Conservation (phyloP, 164 flowering plant genomes). For the Stephania yunnanensis region DNA sequence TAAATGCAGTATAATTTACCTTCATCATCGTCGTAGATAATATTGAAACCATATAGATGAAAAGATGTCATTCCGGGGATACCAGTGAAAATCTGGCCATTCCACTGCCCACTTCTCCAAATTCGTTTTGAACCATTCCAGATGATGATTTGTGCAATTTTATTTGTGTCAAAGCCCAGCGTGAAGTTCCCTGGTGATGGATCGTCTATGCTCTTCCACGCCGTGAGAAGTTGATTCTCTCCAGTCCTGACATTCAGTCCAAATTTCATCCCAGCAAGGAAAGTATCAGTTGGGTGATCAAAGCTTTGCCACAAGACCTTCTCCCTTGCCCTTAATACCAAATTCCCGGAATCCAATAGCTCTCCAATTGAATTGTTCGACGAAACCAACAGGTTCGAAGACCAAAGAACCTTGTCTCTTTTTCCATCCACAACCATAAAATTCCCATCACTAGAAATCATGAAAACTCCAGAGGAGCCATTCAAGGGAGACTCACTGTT, state of each 20-base stretch:
- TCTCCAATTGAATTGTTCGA: neutral
- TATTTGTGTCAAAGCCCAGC: neutral
- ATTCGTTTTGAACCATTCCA: neutral
- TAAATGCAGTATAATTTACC: constrained; percentile 11
- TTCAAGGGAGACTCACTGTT: constrained; percentile 10
- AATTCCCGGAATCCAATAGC: constrained; percentile 17
- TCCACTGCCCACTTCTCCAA: constrained; percentile 15
- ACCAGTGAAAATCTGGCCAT: constrained; percentile 10
- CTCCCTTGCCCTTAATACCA: constrained; percentile 4
- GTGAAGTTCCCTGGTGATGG: constrained; percentile 1
- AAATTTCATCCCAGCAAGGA: constrained; percentile 14
- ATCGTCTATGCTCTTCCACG: constrained; percentile 1
- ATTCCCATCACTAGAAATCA: constrained; percentile 9
- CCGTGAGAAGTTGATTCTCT: neutral
- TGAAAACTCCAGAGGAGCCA: constrained; percentile 11
- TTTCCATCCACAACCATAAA: constrained; percentile 11
- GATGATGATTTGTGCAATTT: neutral
- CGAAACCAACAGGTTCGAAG: neutral
- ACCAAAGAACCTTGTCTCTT: constrained; percentile 9
- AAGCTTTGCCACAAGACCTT: constrained; percentile 25
- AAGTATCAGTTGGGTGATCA: constrained; percentile 11
- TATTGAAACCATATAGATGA: constrained; percentile 8
- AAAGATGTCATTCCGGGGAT: constrained; percentile 11
- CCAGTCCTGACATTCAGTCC: neutral
- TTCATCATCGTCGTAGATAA: neutral